These are phyloP conservation scores for Parathielavia appendiculata DNA, from an alignment of 495 filamentous ascomycete species.

Conservation along the genomic window DNA sequence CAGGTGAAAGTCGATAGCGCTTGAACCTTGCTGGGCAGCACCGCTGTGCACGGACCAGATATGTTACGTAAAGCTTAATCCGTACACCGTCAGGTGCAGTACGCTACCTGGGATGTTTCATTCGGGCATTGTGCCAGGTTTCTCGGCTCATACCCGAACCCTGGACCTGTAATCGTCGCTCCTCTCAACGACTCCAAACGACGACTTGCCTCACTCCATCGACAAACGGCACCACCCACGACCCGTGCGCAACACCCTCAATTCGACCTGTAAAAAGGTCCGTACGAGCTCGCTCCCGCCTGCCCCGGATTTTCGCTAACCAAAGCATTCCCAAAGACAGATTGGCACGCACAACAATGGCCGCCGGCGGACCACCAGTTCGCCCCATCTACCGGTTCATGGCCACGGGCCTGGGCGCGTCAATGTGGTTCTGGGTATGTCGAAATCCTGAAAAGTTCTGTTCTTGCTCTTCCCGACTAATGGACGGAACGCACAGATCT, in stretches of 20 bases:
- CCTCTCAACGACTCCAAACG: conserved; percentile 1
- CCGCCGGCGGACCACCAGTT: conserved; percentile 23
- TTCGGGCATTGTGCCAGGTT: too few relatives aligned
- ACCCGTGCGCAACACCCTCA: conserved; percentile 6
- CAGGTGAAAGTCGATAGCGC: conserved; percentile 1
- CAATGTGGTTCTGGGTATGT: conserved; percentile 99
- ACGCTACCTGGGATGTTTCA: too few relatives aligned
- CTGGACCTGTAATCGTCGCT: conserved; percentile 2
- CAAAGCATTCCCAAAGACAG: not conserved
- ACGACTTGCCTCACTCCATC: not conserved
- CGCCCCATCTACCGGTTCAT: conserved; percentile 70
- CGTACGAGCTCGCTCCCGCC: not conserved
- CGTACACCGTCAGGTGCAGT: too few relatives aligned
- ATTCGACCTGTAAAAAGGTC: conserved; percentile 11
- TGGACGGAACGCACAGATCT: conserved; percentile 50
- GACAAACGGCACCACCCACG: conserved; percentile 5
- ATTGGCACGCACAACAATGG: conserved; percentile 24
- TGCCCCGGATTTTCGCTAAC: conserved; percentile 1
- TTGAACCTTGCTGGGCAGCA: conserved; percentile 11
- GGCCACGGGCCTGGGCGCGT: conserved; percentile 81
- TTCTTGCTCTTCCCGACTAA: not conserved
- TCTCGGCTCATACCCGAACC: conserved; percentile 14
- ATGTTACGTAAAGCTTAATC: too few relatives aligned
- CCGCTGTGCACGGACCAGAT: conserved; percentile 1
- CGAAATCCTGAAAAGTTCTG: not conserved